These are phyloP conservation scores for Coemansia javaensis DNA, from an alignment of 192 early-diverging fungal genomes.

Conservation along the genomic window DNA sequence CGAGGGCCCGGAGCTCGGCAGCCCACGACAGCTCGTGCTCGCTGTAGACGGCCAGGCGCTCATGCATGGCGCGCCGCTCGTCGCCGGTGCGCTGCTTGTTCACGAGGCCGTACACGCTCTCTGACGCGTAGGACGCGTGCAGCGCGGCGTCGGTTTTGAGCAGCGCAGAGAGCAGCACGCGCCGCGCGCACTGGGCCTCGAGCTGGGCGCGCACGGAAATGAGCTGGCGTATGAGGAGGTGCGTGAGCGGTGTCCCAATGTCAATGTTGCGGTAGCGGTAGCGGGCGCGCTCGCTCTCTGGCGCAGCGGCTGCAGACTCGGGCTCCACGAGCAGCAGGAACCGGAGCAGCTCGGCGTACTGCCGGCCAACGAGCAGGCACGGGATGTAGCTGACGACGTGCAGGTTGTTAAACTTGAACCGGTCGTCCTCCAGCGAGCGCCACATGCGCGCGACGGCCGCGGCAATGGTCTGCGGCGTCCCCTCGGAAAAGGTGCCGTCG, in stretches of 20 bases:
- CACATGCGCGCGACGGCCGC: constrained; percentile 21
- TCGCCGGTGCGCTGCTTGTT: constrained; percentile 6
- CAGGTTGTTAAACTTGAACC: constrained; percentile 44
- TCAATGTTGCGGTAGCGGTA: constrained; percentile 35
- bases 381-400: constrained; percentile 40
- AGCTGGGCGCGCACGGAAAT: constrained; percentile 10
- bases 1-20: constrained; percentile 14
- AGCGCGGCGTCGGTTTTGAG: constrained; percentile 5
- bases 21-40: constrained; percentile 37
- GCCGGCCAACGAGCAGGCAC: constrained; percentile 36
- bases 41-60: constrained; percentile 21
- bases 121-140: neutral
- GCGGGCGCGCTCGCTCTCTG: neutral
- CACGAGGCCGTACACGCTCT: neutral
- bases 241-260: constrained; percentile 8
- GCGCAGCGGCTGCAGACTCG: neutral
- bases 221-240: constrained; percentile 15
- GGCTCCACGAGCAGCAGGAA: constrained; percentile 35
- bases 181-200: constrained; percentile 21
- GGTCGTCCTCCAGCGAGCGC: constrained; percentile 22
- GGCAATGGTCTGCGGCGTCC: constrained; percentile 14
- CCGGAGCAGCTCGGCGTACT: constrained; percentile 28
- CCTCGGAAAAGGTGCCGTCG: constrained; percentile 5
- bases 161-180: constrained; percentile 25
- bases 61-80: constrained; percentile 28